A percentile compares a stretch with the other conserved stretches of the same genome.
Conservation (phyloP, 805 yeast genomes). For the Allodekkera sacchari region DNA sequence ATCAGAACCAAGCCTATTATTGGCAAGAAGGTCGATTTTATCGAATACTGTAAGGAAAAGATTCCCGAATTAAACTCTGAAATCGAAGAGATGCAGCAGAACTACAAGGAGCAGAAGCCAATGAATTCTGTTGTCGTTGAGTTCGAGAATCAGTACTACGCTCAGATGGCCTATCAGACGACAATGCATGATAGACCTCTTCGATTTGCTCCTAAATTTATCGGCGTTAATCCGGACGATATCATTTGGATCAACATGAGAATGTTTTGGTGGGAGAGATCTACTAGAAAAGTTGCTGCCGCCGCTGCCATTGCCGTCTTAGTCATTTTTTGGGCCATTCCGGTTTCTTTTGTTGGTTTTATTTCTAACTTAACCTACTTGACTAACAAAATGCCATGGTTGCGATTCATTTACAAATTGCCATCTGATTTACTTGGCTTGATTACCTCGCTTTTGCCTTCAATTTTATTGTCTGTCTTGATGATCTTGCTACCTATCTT, state of each 20-base stretch:
- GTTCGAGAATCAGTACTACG: constrained; percentile 66
- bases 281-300: constrained; percentile 46
- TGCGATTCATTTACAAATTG: constrained; percentile 47
- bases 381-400: constrained; percentile 47
- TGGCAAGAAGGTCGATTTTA: constrained; percentile 59
- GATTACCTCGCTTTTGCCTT: constrained; percentile 62
- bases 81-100: constrained; percentile 45
- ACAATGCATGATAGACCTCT: constrained; percentile 59
- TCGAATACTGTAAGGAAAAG: constrained; percentile 46
- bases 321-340: constrained; percentile 64
- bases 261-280: constrained; percentile 72
- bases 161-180: constrained; percentile 65
- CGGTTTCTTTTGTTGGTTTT: constrained; percentile 72
- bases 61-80: constrained; percentile 52
- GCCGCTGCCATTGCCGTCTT: constrained; percentile 45
- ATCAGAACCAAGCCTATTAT: constrained; percentile 31
- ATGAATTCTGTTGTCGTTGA: constrained; percentile 77
- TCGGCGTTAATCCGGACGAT: constrained; percentile 58
- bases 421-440: constrained; percentile 51
- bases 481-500: constrained; percentile 61
- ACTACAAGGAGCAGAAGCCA: constrained; percentile 41
- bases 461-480: constrained; percentile 53
- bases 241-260: constrained; percentile 68
- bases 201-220: constrained; percentile 48
- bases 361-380: constrained; percentile 59